Base-by-base conservation (phyloP, 805 yeast species). In the Metschnikowia picachoensis region DNA sequence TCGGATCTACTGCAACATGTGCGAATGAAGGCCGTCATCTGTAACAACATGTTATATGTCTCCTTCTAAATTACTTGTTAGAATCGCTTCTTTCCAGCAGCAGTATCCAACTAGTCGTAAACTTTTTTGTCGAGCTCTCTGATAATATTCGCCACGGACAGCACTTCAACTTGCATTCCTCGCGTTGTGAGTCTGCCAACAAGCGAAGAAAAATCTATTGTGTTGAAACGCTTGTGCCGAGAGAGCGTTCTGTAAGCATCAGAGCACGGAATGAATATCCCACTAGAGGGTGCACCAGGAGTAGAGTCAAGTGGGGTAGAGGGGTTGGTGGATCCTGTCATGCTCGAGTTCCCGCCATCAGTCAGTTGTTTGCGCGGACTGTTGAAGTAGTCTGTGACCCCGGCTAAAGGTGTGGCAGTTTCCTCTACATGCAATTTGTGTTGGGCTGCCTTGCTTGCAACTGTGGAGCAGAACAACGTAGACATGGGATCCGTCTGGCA, bases 81-180 rank as follows among this genome's bases (percentile, higher is more conserved):
- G 7, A 2, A 20, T 20, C 7, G 7, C 25, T 20, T 7, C 7
- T 1, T 20, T 20, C 6, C 25, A 5, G 25, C 25, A 20, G 8
- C 15, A 15, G 12, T 17, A 12, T 40, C 8, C n/a, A 35, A 44
- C 40, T 61, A 77, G 50, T 74, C 69, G 56, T 77, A 77, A 33
- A 82, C 71, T 56, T 83, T 73, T 59, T 87, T 75, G 63, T 90
- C 96, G 59, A 90, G 70, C 57, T 88, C 94, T 31, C 96, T 72
- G 51, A 89, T 68, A 16, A 88, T 90, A 57, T 85, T 85, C 29
- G 94, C 95, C 30, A 90, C 94, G 55, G 89, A 80, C 58, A 85
- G 88, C n/a, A 87, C 95, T 59, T 90, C 97, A 39, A 90, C 95
- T 58, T 85, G 88, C 85, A 87, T 86, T 3, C 95, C 96, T 51